Conservation (phyloP, 2,329 filamentous ascomycete species). For the Penicillium crustosum region DNA sequence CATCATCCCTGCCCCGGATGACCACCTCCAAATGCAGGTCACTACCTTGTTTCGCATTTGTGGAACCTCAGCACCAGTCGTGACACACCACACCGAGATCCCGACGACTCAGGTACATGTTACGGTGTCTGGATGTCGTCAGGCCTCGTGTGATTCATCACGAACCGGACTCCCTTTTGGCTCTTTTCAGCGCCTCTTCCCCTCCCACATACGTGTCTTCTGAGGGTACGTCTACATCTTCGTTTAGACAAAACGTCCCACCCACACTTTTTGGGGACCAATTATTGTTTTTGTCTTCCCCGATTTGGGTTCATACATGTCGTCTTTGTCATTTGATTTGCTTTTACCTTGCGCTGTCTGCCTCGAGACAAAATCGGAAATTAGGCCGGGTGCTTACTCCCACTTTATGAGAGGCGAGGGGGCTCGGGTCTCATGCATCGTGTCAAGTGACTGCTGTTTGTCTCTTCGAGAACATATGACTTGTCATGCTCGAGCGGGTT, state of each 20-base stretch:
- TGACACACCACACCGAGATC: neutral
- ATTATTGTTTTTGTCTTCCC: neutral
- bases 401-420: neutral
- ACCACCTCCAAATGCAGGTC: slow-evolving; percentile 8
- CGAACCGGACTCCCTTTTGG: neutral
- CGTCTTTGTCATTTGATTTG: neutral
- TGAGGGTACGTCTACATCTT: neutral
- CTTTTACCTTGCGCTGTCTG: neutral
- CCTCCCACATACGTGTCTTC: neutral
- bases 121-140: neutral
- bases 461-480: slow-evolving; percentile 5
- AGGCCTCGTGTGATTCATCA: neutral
- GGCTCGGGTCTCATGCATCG: neutral
- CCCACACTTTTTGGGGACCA: neutral
- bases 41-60: slow-evolving; percentile 10
- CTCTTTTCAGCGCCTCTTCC: neutral
- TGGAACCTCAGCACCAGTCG: slow-evolving; percentile 1
- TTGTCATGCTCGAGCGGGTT: slow-evolving; percentile 1
- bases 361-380: neutral
- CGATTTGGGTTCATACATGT: neutral
- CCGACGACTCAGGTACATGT: neutral
- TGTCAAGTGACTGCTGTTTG: slow-evolving; percentile 2
- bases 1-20: slow-evolving; percentile 1
- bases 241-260: neutral
- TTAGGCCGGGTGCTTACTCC: neutral